Conservation (phyloP, 2,329 filamentous ascomycete species). For the Penicillium sp. region DNA sequence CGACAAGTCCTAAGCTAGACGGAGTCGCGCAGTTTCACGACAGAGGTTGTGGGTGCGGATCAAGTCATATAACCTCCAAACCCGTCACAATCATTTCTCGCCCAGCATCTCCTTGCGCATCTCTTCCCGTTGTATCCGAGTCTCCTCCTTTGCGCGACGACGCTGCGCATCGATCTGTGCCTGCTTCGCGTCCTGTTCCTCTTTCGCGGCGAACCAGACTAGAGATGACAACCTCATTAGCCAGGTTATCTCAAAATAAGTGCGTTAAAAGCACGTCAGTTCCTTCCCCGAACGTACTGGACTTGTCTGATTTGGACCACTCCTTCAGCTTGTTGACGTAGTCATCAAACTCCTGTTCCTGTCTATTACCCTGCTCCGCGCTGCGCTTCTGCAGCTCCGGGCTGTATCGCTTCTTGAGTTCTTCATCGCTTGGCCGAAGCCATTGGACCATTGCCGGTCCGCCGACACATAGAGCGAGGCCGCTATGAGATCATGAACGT, state of each 20-base stretch:
- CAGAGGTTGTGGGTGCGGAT: neutral
- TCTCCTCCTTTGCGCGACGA: conserved; percentile 30
- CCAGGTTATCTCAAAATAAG: neutral
- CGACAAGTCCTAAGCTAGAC: neutral
- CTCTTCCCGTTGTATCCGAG: conserved; percentile 33
- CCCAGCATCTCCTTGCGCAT: conserved; percentile 40
- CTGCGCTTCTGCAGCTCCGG: conserved; percentile 88
- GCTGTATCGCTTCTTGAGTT: conserved; percentile 85
- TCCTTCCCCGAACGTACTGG: conserved; percentile 54
- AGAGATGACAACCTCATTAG: conserved; percentile 6
- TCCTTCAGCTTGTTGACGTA: conserved; percentile 82
- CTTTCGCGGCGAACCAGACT: conserved; percentile 42
- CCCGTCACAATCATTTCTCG: conserved; percentile 24
- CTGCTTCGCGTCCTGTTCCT: conserved; percentile 32
- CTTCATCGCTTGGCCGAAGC: conserved; percentile 72
- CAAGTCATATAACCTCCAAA: neutral
- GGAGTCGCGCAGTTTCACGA: neutral
- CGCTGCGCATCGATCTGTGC: conserved; percentile 23
- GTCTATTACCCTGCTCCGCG: conserved; percentile 69
- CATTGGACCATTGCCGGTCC: conserved; percentile 80
- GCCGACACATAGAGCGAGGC: conserved; percentile 67
- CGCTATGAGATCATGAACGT: conserved; percentile 50
- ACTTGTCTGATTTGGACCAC: conserved; percentile 85
- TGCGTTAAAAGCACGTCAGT: neutral
- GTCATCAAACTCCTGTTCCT: conserved; percentile 80